Base-by-base conservation (phyloP, 2,329 filamentous ascomycete genomes). In the Zymoseptoria passerinii region DNA sequence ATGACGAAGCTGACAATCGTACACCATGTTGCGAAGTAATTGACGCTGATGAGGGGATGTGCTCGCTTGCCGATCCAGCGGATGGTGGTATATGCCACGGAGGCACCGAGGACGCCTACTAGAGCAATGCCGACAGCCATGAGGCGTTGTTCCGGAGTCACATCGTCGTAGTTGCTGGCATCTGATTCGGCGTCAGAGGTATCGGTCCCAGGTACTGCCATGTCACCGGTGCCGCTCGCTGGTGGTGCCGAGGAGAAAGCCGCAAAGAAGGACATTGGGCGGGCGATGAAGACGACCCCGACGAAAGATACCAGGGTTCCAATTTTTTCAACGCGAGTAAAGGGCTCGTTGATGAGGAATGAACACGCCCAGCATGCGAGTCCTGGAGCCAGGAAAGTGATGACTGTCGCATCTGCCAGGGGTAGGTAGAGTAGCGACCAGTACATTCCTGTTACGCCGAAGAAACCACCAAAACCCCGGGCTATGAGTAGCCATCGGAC, bases 371-470 rank as follows among this genome's bases (percentile, higher is more conserved):
- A 90, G 58, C 89, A 90, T 19, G 89, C 83, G 5, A 95, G 79
- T 13, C 86, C 87, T 0, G 92, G 92, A 0, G 88, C 83, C 5
- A 96, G 80, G 70, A 96, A 96, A 8, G 90, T 94, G 55, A 96
- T 87, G 35, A 96, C 91, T 0, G 89, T 94, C 1, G 91, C 90
- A 71, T 96, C 91, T 16, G 90, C 88, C 1, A 96, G 80, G 0
- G 90, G 89, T 2, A 96, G 81, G 67, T 95, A 95, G 69, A 89
- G 81, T 58, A 89, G 75, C 7, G 83, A 86, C 67, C 85, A 85
- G 66, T 86, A 95, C 75, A 94, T 82, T 40, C 88, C 88, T 70
- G 86, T 92, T 3, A 95, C 76, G 9, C 89, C 90, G 70, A 90
- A 88, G 73, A 87, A 86, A 8, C 90, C 91, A 28, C 80, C 80